Evolutionary conservation across 768 basidiomycete species (phyloP), one percentile per base, ranked within the genome.

Genomic region (Lentinula detonsa): DNA sequence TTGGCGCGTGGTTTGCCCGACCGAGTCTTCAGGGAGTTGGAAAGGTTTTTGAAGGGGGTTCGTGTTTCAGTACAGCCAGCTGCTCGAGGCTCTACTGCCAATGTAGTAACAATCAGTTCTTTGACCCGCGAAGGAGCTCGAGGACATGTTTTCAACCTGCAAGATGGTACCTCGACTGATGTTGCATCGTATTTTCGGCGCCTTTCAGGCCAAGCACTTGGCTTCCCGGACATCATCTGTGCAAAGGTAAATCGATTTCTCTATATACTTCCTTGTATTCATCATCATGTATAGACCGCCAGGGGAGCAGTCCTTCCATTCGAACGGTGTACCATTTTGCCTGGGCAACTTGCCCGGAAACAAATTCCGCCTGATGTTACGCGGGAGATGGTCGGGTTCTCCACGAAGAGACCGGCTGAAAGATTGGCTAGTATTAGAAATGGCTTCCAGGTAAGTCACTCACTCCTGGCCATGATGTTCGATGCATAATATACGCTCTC

Each of bases 331-430:
- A 71, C 68, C 0, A 85, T 92, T 3, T 76, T 80, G 0, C 68
- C 76, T 0, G 90, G 89, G 0, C 90, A 92, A 65, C 82, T 90
- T 42, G 85, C 88, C 78, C 78, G 84, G 45, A 89, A 87, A 64
- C 85, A 88, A 53, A 75, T 93, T 0, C 88, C 89, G 0, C 75
- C 84, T 0, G 86, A 90, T 48, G 85, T 85, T 66, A 85, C 85
- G 0, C 81, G 78, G 55, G 76, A 80, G 1, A 80, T 91, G 3
- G 76, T 91, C 0, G 77, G 78, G 0, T 91, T 92, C 62, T 80
- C 90, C 0, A 88, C 86, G 0, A 85, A 83, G 74, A 80, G 70
- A 46, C 90, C 90, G 0, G 60, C 65, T 0, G 83, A 86, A 0
- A 81, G 87, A 9, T 76, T 91, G 7, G 68, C 65, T 1, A 81